phyloP scores from a whole-genome alignment of 2,329 filamentous ascomycete species.

The Trichoderma gracile region DNA sequence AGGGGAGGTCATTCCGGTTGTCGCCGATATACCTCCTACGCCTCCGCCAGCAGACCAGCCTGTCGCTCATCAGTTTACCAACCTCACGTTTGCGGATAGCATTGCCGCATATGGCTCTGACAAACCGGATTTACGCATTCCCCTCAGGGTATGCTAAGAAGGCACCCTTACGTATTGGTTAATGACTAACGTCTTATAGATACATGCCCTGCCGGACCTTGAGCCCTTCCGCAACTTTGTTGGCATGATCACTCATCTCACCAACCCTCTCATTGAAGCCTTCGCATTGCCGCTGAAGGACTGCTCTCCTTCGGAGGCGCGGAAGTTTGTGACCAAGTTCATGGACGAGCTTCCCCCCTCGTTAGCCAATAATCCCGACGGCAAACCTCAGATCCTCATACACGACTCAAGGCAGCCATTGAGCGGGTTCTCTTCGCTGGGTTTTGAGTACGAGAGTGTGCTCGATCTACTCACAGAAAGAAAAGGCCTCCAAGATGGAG shows the following conservation, averaged over 20 bases:
- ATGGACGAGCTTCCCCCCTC: constrained; percentile 63
- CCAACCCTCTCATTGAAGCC: constrained; percentile 71
- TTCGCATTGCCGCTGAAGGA: constrained; percentile 65
- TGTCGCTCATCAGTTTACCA: constrained; percentile 38
- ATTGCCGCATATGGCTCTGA: constrained; percentile 84
- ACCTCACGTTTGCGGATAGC: constrained; percentile 45
- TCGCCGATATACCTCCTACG: constrained; percentile 33
- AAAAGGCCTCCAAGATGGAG: constrained; percentile 60
- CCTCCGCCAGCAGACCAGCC: constrained; percentile 27
- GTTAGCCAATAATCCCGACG: constrained; percentile 68
- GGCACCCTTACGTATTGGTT: not conserved
- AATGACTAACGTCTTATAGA: constrained; percentile 47
- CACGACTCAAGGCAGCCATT: constrained; percentile 73
- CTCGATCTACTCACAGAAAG: constrained; percentile 35
- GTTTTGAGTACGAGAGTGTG: constrained; percentile 63
- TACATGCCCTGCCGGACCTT: constrained; percentile 63
- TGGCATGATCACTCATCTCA: constrained; percentile 70
- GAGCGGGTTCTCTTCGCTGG: constrained; percentile 73
- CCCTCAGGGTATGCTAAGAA: constrained; percentile 56
- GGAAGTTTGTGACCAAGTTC: constrained; percentile 66
- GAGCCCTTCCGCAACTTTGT: constrained; percentile 61
- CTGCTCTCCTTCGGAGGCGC: constrained; percentile 53
- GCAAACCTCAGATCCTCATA: constrained; percentile 78
- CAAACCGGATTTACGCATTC: constrained; percentile 85
- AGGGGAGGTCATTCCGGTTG: constrained; percentile 38